Conservation (phyloP, 1,139 yeast species). For the Pichia cactophila region DNA sequence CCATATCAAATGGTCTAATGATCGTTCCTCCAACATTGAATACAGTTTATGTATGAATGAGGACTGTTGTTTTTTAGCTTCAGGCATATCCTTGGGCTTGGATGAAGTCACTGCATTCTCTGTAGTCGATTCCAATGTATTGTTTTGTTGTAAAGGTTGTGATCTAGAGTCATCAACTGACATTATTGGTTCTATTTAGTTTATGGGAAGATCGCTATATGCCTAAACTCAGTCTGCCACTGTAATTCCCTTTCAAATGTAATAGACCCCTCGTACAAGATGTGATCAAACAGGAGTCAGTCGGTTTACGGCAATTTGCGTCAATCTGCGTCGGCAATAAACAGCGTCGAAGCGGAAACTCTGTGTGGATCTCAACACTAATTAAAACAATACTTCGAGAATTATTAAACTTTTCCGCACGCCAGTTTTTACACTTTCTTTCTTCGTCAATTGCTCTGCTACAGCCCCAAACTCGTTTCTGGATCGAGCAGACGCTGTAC, state of each 20-base stretch:
- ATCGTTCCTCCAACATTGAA: slow-evolving; percentile 50
- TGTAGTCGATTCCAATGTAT: neutral
- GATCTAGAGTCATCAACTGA: neutral
- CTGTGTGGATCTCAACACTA: too few species aligned
- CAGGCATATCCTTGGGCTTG: neutral
- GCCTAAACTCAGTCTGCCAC: neutral
- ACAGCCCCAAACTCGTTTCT: too few species aligned
- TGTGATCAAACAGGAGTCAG: too few species aligned
- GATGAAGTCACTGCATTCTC: neutral
- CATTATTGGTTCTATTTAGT: neutral
- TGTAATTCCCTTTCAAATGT: too few species aligned
- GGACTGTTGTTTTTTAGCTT: slow-evolving; percentile 25
- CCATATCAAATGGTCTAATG: slow-evolving; percentile 53
- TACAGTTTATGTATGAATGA: slow-evolving; percentile 57
- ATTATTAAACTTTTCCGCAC: neutral
- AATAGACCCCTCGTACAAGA: neutral
- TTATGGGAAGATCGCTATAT: neutral
- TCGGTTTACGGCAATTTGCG: too few species aligned
- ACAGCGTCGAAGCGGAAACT: neutral
- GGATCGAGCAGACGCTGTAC: too few species aligned
- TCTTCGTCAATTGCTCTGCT: too few species aligned
- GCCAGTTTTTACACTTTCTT: too few species aligned
- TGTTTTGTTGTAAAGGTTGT: neutral
- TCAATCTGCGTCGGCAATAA: neutral
- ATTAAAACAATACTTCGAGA: neutral